phyloP scores from a whole-genome alignment of 768 basidiomycete species.

The Termitomyces sp. region DNA sequence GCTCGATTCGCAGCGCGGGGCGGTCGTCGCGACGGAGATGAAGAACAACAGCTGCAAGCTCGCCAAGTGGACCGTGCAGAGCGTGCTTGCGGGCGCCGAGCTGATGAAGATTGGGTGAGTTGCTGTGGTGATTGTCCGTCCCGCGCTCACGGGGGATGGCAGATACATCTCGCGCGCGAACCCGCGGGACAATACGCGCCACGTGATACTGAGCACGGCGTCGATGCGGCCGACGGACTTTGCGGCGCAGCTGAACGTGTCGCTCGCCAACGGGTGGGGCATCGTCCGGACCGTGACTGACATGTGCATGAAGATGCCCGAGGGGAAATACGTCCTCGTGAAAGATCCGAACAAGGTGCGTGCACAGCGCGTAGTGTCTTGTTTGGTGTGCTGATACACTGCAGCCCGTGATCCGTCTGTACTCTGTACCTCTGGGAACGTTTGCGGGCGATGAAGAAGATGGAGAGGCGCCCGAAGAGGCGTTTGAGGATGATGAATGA shows the following conservation, averaged over 20 bases:
- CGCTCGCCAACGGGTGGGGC: constrained; percentile 95
- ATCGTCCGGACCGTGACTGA: constrained; percentile 95
- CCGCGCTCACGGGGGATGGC: no score
- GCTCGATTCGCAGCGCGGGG: constrained; percentile 92
- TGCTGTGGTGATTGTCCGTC: no score
- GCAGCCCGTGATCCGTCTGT: constrained; percentile 90
- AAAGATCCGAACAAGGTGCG: constrained; percentile 97
- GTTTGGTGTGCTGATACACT: no score
- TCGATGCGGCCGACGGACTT: constrained; percentile 95
- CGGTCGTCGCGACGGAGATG: constrained; percentile 99
- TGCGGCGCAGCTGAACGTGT: constrained; percentile 91
- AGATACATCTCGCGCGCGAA: constrained; percentile 85
- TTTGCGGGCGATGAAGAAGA: constrained; percentile 83
- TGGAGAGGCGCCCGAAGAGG: constrained; percentile 19
- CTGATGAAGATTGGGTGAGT: constrained; percentile 97
- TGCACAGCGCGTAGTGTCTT: no score
- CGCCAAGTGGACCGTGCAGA: constrained; percentile 96
- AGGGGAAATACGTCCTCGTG: constrained; percentile 95
- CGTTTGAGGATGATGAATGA: constrained; percentile 33
- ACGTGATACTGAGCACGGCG: constrained; percentile 91
- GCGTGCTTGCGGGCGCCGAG: constrained; percentile 91
- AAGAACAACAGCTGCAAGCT: constrained; percentile 99
- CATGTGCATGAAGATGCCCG: constrained; percentile 92
- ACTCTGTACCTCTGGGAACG: constrained; percentile 83
- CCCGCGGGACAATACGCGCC: constrained; percentile 91